Conservation (phyloP, 257 asterid species). For the Sherardia arvensis region DNA sequence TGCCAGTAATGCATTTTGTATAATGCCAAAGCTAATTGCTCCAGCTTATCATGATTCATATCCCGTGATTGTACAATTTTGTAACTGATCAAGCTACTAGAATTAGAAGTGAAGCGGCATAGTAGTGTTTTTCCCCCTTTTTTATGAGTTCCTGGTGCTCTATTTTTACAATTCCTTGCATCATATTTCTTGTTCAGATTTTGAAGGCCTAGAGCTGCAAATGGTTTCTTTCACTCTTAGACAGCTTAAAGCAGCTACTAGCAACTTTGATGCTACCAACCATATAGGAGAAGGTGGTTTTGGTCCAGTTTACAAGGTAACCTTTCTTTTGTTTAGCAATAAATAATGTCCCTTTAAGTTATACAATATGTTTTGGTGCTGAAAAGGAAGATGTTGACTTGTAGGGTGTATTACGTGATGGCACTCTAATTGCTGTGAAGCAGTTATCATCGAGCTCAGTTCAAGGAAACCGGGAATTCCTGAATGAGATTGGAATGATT, state of each 20-base stretch:
- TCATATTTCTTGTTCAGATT: constrained; percentile 31
- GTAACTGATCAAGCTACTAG: neutral
- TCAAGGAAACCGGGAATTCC: constrained; percentile 79
- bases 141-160: neutral
- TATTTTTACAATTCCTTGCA: neutral
- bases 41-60: neutral
- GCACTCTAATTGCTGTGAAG: constrained; percentile 74
- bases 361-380: constrained; percentile 8
- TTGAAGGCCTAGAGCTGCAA: constrained; percentile 53
- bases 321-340: constrained; percentile 1
- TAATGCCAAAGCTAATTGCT: neutral
- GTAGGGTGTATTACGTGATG: constrained; percentile 67
- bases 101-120: neutral
- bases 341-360: neutral
- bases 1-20: neutral
- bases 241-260: constrained; percentile 79
- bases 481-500: constrained; percentile 80
- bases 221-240: constrained; percentile 59
- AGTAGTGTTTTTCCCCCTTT: neutral
- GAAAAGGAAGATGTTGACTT: constrained; percentile 9
- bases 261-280: constrained; percentile 56
- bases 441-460: constrained; percentile 72
- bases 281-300: constrained; percentile 97
- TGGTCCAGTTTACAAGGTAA: constrained; percentile 86
- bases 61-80: neutral